Conservation (phyloP, 2,329 filamentous ascomycete genomes). For the Talaromyces funiculosus region DNA sequence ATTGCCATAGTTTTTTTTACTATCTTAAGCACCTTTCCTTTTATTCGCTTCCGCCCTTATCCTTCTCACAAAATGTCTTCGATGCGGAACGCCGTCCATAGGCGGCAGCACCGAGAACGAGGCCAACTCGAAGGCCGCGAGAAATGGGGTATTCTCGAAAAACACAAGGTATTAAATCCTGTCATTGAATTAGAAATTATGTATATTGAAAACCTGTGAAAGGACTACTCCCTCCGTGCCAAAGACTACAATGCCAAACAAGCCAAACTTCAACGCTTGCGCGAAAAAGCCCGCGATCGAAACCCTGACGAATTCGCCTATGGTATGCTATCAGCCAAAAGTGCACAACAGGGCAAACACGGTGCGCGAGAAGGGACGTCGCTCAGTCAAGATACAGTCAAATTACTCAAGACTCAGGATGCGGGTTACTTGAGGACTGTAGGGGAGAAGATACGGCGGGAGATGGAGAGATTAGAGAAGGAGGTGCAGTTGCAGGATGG, state of each 20-base stretch:
- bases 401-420: slow-evolving; percentile 62
- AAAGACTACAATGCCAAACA: slow-evolving; percentile 60
- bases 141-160: slow-evolving; percentile 88
- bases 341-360: slow-evolving; percentile 39
- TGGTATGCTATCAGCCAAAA: slow-evolving; percentile 54
- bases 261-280: slow-evolving; percentile 53
- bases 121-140: slow-evolving; percentile 77
- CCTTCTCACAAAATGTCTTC: slow-evolving; percentile 46
- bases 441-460: slow-evolving; percentile 50
- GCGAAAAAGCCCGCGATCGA: slow-evolving; percentile 54
- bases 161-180: slow-evolving; percentile 91
- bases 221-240: slow-evolving; percentile 60
- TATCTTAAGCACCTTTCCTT: neutral
- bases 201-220: too few relatives aligned
- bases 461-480: slow-evolving; percentile 47
- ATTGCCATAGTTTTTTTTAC: neutral
- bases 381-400: slow-evolving; percentile 53
- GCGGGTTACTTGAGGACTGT: slow-evolving; percentile 56
- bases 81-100: slow-evolving; percentile 60
- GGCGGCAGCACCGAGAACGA: slow-evolving; percentile 84
- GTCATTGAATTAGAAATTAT: too few relatives aligned
- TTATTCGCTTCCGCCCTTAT: neutral
- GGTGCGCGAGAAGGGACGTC: slow-evolving; percentile 39
- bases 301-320: slow-evolving; percentile 65
- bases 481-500: slow-evolving; percentile 40